Base-by-base conservation (phyloP, 257 asterid species). In the Oldenlandia corymbosa region DNA sequence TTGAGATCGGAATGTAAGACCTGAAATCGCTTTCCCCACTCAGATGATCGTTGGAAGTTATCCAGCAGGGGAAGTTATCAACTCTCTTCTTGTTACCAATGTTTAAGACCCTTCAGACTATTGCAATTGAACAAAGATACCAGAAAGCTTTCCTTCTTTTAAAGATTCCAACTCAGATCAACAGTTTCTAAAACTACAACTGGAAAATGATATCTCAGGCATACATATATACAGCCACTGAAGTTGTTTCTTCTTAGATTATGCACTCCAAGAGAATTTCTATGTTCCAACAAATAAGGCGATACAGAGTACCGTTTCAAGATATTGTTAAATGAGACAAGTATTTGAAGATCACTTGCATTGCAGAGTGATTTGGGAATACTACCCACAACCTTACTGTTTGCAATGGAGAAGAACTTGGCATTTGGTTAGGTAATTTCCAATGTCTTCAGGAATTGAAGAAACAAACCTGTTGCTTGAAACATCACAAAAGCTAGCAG, bases 361-460 rank as follows among this genome's bases (percentile, higher is more conserved):
- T 80, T 78, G 77, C 96, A 85, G 0, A 85, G 23, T 2, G 91
- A 88, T 48, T 39, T 43, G 20, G 95, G 87, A 23, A 88, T 78
- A 0, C 21, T 13, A 2, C 94, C 81, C 0, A 7, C 14, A 46
- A 88, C 64, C 9, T 39, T 74, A 51, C 72, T 85, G 71, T 80
- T 71, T 10, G 86, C 82, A 48, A 77, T 24, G 0, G 88, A 81
- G 75, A 88, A 75, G 55, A 62, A 64, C 18, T 24, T 0, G 13
- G 43, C 66, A 48, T 28, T 60, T 16, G 31, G 2, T n/a, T 9
- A 70, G 59, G 36, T 43, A 5, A 36, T 62, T 67, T 32, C 76
- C 73, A n/a, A 75, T 61, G 12, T 71, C 70, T 42, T 55, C 49
- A 1, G 68, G 71, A 11, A 74, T 26, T 34, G 71, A 57, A 60